phyloP scores from a whole-genome alignment of 495 filamentous ascomycete species.

The Jackrogersella multiformis region DNA sequence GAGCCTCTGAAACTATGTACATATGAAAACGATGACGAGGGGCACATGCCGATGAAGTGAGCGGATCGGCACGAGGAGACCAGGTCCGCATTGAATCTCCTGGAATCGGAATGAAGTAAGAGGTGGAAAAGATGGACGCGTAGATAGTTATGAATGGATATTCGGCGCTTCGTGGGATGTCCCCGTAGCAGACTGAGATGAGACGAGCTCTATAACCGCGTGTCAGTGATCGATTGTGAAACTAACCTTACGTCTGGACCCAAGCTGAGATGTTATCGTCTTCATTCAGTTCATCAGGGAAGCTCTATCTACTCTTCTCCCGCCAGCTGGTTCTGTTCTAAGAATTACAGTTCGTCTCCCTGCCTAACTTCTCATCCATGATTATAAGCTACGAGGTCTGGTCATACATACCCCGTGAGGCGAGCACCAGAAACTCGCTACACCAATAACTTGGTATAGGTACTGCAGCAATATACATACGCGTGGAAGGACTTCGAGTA shows the following conservation, averaged over 20 bases:
- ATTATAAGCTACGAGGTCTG: too few relatives aligned
- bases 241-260: not conserved
- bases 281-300: too few relatives aligned
- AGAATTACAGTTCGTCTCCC: too few relatives aligned
- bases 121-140: constrained; percentile 1
- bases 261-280: not conserved
- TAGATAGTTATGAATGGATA: constrained; percentile 27
- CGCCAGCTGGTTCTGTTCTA: too few relatives aligned
- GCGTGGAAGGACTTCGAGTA: too few relatives aligned
- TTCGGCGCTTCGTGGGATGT: constrained; percentile 8
- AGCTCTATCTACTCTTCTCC: too few relatives aligned
- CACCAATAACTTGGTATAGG: too few relatives aligned
- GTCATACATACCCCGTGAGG: too few relatives aligned
- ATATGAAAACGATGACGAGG: constrained; percentile 34
- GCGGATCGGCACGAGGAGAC: not conserved
- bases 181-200: constrained; percentile 2
- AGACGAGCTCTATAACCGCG: not conserved
- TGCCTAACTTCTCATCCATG: too few relatives aligned
- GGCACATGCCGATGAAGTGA: not conserved
- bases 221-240: not conserved
- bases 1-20: constrained; percentile 29
- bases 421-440: too few relatives aligned
- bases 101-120: not conserved
- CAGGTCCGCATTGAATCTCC: not conserved
- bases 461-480: too few relatives aligned